Evolutionary conservation across 257 asterid species (phyloP).

Genomic region (Solanum appendiculatum): DNA sequence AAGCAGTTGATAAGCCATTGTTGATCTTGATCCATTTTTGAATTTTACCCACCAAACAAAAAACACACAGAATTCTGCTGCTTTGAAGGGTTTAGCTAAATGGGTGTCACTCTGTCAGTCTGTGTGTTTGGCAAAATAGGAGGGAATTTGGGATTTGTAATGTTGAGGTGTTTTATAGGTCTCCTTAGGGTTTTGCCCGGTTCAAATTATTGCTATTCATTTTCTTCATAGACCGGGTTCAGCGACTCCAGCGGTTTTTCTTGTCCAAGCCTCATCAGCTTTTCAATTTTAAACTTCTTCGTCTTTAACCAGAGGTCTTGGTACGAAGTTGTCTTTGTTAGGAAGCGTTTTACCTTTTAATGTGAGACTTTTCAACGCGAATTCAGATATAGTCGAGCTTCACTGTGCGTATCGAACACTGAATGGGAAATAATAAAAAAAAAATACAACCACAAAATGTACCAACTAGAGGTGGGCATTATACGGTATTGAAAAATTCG

Average conservation of each 20-base stretch:
- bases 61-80: neutral
- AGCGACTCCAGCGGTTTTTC: neutral
- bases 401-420: neutral
- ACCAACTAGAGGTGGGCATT: neutral
- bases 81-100: neutral
- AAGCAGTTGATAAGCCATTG: conserved; percentile 82
- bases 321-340: too few species aligned
- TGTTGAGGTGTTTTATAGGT: conserved; percentile 10
- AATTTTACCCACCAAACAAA: neutral
- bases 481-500: neutral
- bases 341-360: fast-evolving
- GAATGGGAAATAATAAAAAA: fast-evolving
- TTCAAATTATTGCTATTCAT: neutral
- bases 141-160: conserved; percentile 47
- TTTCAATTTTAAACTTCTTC: neutral
- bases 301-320: too few species aligned
- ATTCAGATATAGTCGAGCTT: fast-evolving
- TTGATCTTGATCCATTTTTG: conserved; percentile 63
- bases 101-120: neutral
- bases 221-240: neutral
- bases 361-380: fast-evolving
- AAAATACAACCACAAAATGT: neutral
- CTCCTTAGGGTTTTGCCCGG: neutral
- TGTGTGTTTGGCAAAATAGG: conserved; percentile 22
- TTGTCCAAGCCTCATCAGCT: neutral